Evolutionary conservation across 1,284 basidiomycete genomes (phyloP).

Genomic region (Leccinum huronense): DNA sequence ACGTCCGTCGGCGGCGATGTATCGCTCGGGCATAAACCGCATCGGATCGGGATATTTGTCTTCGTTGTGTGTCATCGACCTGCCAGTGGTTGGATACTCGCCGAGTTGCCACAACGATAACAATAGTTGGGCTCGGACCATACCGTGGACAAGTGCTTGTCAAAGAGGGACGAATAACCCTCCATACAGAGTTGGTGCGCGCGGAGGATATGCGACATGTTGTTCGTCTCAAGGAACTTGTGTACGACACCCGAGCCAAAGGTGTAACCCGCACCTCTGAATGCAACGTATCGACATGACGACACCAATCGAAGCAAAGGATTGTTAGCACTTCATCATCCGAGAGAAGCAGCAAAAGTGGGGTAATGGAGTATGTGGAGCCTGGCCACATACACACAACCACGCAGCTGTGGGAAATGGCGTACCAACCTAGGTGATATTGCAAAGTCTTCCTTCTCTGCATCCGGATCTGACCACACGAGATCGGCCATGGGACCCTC

Average conservation of each 20-base stretch:
- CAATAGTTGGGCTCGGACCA: slow-evolving; percentile 99
- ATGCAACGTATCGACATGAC: not conserved
- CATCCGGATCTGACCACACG: slow-evolving; percentile 99
- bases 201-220: slow-evolving; percentile 96
- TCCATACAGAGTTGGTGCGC: slow-evolving; percentile 99
- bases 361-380: slow-evolving; percentile 19
- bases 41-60: slow-evolving; percentile 32
- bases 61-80: slow-evolving; percentile 32
- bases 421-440: slow-evolving; percentile 86
- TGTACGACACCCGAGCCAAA: slow-evolving; percentile 99
- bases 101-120: slow-evolving; percentile 96
- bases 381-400: slow-evolving; percentile 14
- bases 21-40: slow-evolving; percentile 36
- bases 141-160: slow-evolving; percentile 93
- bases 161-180: slow-evolving; percentile 93
- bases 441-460: slow-evolving; percentile 98
- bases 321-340: slow-evolving; percentile 10
- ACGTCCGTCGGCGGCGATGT: slow-evolving; percentile 23
- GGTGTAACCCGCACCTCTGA: slow-evolving; percentile 96
- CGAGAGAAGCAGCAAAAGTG: slow-evolving; percentile 7
- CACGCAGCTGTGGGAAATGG: slow-evolving; percentile 17
- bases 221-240: slow-evolving; percentile 93
- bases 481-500: slow-evolving; percentile 99
- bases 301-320: not conserved
- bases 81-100: slow-evolving; percentile 59